phyloP scores from a whole-genome alignment of 2,329 filamentous ascomycete species.

The Dothidotthia symphoricarpi region DNA sequence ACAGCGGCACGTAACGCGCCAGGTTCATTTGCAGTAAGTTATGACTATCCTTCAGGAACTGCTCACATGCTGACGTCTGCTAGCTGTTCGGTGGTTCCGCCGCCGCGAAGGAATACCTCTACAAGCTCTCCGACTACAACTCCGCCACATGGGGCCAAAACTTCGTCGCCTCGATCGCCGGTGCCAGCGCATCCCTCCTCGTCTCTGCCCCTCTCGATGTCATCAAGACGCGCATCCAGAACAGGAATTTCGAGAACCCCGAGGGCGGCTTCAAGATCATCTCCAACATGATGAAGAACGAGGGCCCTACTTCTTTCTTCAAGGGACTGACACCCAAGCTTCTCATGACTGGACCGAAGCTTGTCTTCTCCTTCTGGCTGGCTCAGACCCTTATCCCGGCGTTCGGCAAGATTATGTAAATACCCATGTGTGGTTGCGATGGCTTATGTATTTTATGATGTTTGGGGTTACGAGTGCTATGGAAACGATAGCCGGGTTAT shows the following conservation, averaged over 20 bases:
- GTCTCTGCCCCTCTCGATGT: constrained; percentile 99
- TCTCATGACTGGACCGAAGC: constrained; percentile 97
- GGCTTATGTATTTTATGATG: constrained; percentile 32
- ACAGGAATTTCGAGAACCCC: constrained; percentile 97
- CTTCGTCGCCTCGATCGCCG: constrained; percentile 93
- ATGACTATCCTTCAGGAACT: not conserved
- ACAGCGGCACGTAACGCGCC: constrained; percentile 95
- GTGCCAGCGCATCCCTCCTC: constrained; percentile 89
- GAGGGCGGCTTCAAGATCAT: constrained; percentile 92
- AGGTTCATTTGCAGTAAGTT: constrained; percentile 86
- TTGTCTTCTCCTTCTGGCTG: constrained; percentile 99
- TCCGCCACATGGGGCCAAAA: constrained; percentile 91
- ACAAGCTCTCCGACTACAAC: constrained; percentile 90
- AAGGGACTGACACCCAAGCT: constrained; percentile 97
- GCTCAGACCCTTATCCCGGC: constrained; percentile 96
- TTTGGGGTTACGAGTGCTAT: constrained; percentile 18
- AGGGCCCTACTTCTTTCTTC: constrained; percentile 87
- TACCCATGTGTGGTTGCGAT: constrained; percentile 10
- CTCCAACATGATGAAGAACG: constrained; percentile 87
- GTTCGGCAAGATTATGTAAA: constrained; percentile 68
- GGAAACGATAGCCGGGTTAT: constrained; percentile 14
- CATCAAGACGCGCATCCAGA: constrained; percentile 96
- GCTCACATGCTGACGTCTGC: constrained; percentile 17
- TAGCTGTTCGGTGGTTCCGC: constrained; percentile 96
- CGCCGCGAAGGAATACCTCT: constrained; percentile 96